Conservation (phyloP, 306 rosid species). For the Vigna hirtella region DNA sequence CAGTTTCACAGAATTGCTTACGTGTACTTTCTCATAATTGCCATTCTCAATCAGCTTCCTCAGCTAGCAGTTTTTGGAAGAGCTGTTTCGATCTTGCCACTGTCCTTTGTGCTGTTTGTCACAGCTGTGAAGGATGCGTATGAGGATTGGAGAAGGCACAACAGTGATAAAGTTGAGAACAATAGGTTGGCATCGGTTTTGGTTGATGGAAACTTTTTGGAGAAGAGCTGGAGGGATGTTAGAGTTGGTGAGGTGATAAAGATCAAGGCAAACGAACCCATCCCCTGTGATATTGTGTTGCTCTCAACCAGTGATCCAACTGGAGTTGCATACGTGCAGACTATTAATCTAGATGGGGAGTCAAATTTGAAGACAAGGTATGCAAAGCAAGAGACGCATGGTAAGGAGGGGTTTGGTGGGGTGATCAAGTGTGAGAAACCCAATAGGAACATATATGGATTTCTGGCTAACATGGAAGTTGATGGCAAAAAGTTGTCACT, state of each 20-base stretch:
- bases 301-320: slow-evolving; percentile 94
- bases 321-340: slow-evolving; percentile 94
- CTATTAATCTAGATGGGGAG: slow-evolving; percentile 89
- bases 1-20: slow-evolving; percentile 97
- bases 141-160: slow-evolving; percentile 90
- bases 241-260: slow-evolving; percentile 81
- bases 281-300: slow-evolving; percentile 95
- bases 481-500: slow-evolving; percentile 82
- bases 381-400: slow-evolving; percentile 86
- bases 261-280: slow-evolving; percentile 67
- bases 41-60: slow-evolving; percentile 93
- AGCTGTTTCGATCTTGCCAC: slow-evolving; percentile 77
- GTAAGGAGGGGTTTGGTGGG: slow-evolving; percentile 56
- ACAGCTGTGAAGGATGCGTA: slow-evolving; percentile 87
- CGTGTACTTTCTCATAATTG: slow-evolving; percentile 83
- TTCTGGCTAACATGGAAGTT: slow-evolving; percentile 81
- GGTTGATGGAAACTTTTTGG: slow-evolving; percentile 43
- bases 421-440: slow-evolving; percentile 89
- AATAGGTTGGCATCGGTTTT: slow-evolving; percentile 75
- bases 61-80: slow-evolving; percentile 95
- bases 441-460: slow-evolving; percentile 91
- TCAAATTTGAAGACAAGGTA: slow-evolving; percentile 92
- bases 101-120: slow-evolving; percentile 81
- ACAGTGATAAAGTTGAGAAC: slow-evolving; percentile 85
- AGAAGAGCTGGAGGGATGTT: slow-evolving; percentile 71